Conservation (phyloP, 2,329 filamentous ascomycete species). For the Venturia carpophila region DNA sequence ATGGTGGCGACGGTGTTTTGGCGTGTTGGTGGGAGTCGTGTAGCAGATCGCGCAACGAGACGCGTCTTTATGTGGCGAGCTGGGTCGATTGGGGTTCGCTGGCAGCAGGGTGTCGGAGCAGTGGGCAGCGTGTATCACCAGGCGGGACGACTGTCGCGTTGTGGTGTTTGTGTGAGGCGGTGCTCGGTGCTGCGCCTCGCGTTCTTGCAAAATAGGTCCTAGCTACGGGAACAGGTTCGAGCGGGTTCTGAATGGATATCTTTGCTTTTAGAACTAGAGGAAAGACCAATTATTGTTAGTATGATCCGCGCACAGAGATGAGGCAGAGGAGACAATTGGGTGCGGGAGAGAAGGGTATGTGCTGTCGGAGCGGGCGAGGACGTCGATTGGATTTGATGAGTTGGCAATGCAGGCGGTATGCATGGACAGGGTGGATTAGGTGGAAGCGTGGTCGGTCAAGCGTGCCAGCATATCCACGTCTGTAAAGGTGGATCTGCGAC, state of each 20-base stretch:
- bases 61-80: conserved; percentile 13
- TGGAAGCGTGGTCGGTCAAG: conserved; percentile 14
- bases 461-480: conserved; percentile 18
- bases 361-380: conserved; percentile 31
- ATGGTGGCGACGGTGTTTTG: conserved; percentile 28
- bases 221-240: conserved; percentile 12
- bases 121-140: conserved; percentile 8
- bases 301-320: conserved; percentile 24
- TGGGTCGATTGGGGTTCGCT: neutral
- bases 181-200: conserved; percentile 17
- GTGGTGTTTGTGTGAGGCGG: conserved; percentile 15
- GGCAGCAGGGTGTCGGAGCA: neutral
- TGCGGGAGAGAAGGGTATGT: conserved; percentile 28
- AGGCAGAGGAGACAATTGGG: conserved; percentile 30
- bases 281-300: conserved; percentile 27
- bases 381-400: conserved; percentile 37
- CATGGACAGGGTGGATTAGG: conserved; percentile 22
- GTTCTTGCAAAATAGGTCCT: conserved; percentile 15
- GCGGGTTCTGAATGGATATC: conserved; percentile 17
- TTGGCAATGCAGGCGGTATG: conserved; percentile 37
- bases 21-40: neutral
- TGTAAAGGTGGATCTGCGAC: neutral
- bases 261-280: conserved; percentile 18
- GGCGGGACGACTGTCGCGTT: neutral
- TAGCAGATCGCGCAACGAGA: conserved; percentile 6